phyloP scores from a whole-genome alignment of 2,329 filamentous ascomycete genomes.

The Neurospora sp. region DNA sequence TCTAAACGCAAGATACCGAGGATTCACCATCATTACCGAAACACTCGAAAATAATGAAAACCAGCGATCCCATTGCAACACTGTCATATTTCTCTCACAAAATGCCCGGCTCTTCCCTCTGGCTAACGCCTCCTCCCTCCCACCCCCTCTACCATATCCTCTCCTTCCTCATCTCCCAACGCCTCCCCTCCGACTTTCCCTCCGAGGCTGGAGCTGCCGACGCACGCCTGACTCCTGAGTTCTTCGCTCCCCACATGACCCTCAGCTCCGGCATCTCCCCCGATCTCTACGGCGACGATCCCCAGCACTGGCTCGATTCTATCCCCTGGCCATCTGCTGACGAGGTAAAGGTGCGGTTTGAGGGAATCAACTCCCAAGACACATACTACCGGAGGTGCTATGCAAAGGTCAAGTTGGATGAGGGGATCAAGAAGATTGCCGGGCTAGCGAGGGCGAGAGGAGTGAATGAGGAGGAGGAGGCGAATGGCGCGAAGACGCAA shows the following conservation, averaged over 20 bases:
- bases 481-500: conserved; percentile 11
- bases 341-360: conserved; percentile 14
- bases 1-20: neutral
- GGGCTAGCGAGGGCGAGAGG: conserved; percentile 19
- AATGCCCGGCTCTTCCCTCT: conserved; percentile 25
- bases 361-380: conserved; percentile 17
- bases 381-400: conserved; percentile 22
- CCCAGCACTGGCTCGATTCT: conserved; percentile 22
- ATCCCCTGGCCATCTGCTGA: conserved; percentile 13
- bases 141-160: conserved; percentile 18
- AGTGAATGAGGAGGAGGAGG: conserved; percentile 14
- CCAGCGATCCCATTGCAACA: neutral
- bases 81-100: neutral
- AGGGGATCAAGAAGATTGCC: conserved; percentile 16
- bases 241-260: conserved; percentile 22
- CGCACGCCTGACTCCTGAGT: conserved; percentile 8
- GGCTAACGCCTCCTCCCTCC: conserved; percentile 21
- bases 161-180: conserved; percentile 14
- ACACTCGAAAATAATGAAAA: neutral
- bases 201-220: conserved; percentile 10
- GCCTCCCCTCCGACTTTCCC: conserved; percentile 19
- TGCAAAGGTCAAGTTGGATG: conserved; percentile 14
- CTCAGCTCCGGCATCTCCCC: conserved; percentile 21
- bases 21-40: neutral
- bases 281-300: conserved; percentile 12